Evolutionary conservation across 352 stramenopile species (phyloP), one percentile per base, ranked within the genome.

Genomic region (Phytophthora quininea): DNA sequence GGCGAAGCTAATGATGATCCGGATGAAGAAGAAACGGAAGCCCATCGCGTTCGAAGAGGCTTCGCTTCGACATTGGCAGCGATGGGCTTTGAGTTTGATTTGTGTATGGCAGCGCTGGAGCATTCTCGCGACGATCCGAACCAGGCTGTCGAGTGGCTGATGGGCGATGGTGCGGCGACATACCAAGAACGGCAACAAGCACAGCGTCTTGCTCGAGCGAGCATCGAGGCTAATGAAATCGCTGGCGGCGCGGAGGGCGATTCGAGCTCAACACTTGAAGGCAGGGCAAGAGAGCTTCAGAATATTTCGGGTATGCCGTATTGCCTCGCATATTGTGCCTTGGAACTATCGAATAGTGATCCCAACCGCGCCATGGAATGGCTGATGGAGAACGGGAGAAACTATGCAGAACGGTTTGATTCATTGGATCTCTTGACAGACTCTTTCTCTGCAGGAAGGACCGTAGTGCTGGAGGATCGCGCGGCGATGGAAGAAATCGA

Each of bases 31-130:
- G 88, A 95, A 54, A 90, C 70, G 0, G 86, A 93, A 64, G 78
- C 84, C 30, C 84, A 90, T 65, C 82, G 86, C 24, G 72, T 87
- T 47, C 84, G 89, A 45, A 77, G 86, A 49, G 86, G 86, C 0
- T 95, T 96, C 51, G 89, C 89, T 11, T 91, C 87, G 1, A 95
- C 84, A 4, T 64, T 96, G 30, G 87, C 87, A 40, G 88, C 86
- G 1, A 96, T 96, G 89, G 89, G 89, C 0, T 96, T 96, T 37
- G 89, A 94, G 55, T 95, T 96, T 66, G 89, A 95, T 5, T 69
- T 96, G 15, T 96, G 89, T 54, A 92, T 96, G 85, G 72, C 79
- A 27, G 89, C 89, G 10, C 67, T 96, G 4, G 87, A 95, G 48
- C 77, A 93, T 38, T 89, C 86, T 10, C 76, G 84, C 8, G 89